phyloP scores from a whole-genome alignment of 306 rosid species.

The Vigna mungo region DNA sequence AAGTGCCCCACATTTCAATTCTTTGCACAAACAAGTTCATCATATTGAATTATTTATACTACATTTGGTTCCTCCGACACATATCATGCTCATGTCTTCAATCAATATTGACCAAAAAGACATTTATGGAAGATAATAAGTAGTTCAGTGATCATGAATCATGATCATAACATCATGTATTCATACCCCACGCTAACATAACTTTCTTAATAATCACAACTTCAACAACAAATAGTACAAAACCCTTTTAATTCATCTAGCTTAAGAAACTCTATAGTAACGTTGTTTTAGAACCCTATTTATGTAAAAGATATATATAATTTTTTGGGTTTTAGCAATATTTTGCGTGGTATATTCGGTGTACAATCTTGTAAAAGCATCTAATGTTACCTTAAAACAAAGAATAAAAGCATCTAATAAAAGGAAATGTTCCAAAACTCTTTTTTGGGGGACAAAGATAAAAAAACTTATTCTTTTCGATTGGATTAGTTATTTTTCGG shows the following conservation, averaged over 20 bases:
- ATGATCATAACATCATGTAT: slow-evolving; percentile 50
- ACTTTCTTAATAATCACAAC: slow-evolving; percentile 16
- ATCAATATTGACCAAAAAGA: slow-evolving; percentile 53
- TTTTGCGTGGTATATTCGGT: neutral
- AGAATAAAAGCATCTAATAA: neutral
- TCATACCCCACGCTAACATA: slow-evolving; percentile 43
- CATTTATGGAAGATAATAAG: slow-evolving; percentile 42
- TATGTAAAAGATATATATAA: neutral
- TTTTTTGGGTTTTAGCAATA: neutral
- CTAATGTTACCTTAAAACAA: neutral
- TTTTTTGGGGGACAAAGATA: too few species aligned
- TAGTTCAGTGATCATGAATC: slow-evolving; percentile 42
- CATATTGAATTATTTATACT: slow-evolving; percentile 44
- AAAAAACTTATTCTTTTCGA: too few species aligned
- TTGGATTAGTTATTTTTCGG: too few species aligned
- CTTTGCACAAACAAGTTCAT: slow-evolving; percentile 36
- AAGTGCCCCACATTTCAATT: slow-evolving; percentile 48
- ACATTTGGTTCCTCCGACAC: slow-evolving; percentile 53
- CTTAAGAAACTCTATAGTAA: neutral
- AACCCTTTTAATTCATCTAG: neutral
- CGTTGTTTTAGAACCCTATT: neutral
- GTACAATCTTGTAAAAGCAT: neutral
- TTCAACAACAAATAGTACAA: neutral
- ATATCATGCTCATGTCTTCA: slow-evolving; percentile 50
- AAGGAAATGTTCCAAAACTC: neutral